Evolutionary conservation across 2,329 filamentous ascomycete species (phyloP), one percentile per base, ranked within the genome.

Genomic region (Dothideomycetidae sp.): DNA sequence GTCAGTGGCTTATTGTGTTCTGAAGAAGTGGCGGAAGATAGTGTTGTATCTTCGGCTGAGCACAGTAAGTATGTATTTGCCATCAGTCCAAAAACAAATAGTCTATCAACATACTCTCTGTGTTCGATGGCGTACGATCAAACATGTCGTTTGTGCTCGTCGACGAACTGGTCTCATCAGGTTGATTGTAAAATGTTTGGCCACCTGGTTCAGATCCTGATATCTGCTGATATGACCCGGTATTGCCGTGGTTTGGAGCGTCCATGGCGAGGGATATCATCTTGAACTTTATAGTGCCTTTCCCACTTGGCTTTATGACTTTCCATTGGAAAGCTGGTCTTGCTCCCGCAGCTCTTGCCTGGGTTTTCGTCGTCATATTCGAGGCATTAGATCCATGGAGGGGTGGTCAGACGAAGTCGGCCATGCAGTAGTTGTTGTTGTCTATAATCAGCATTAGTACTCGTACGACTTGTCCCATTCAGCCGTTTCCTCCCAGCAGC

Each of bases 21-120:
- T 14, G 43, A 42, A 29, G 40, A 42, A 16, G 43, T 33, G n/a
- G 41, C 38, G 16, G 40, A 42, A 19, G 43, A 45, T 15, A 45
- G 30, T 5, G 38, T 37, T n/a, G 43, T 45, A 14, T 45, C 43
- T 17, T 45, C 43, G 13, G 38, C 33, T 34, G 37, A 16, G 18
- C 41, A 34, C 14, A 17, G 26, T 37, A 14, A 37, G 35, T 28
- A 5, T 31, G 12, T 3, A 31, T 26, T 11, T 13, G 29, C n/a
- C 10, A 29, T 30, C 13, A 11, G 12, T 28, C 19, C 35, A 17
- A 15, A 33, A 9, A 31, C 12, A 12, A 17, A 29, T 17, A 11
- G 10, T 28, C 18, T 26, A 15, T 16, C 19, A 15, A 33, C 36
- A n/a, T 14, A 33, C 36, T 21, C 33, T 38, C 36, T 9, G 36